Evolutionary conservation across 2,329 filamentous ascomycete genomes (phyloP).

Genomic region (Penicillium sp.): DNA sequence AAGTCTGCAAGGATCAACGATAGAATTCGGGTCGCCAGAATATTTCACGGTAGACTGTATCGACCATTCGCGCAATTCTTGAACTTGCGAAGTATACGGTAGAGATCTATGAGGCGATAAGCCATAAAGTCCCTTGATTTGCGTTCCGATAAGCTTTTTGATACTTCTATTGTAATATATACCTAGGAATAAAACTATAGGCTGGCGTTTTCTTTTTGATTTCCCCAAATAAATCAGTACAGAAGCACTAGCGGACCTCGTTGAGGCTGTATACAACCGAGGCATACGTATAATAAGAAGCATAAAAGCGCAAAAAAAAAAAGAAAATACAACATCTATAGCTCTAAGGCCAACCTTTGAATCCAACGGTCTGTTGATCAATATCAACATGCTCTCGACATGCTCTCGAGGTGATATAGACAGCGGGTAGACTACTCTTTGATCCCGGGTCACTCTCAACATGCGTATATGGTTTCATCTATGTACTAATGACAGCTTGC

Average conservation of each 20-base stretch:
- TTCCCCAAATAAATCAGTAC: background rate
- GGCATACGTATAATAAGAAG: background rate
- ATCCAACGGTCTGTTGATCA: background rate
- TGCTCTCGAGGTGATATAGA: background rate
- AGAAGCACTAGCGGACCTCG: background rate
- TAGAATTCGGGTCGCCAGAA: conserved; percentile 4
- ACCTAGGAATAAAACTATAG: no score
- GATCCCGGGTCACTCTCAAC: no score
- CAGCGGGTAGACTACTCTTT: background rate
- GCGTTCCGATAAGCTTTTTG: background rate
- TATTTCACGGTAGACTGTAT: conserved; percentile 25
- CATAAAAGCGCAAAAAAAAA: no score
- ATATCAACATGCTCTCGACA: background rate
- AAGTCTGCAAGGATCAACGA: background rate
- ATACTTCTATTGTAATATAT: background rate
- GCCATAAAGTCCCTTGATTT: background rate
- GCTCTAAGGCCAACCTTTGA: no score
- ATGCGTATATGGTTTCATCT: background rate
- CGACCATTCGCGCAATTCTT: background rate
- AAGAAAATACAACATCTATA: background rate
- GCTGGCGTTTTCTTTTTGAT: background rate
- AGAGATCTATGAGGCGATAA: background rate
- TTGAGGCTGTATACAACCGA: background rate
- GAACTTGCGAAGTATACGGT: background rate
- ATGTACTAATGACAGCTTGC: background rate